These are phyloP conservation scores for Pisolithus tinctorius DNA, from an alignment of 768 basidiomycete genomes.

Conservation along the genomic window DNA sequence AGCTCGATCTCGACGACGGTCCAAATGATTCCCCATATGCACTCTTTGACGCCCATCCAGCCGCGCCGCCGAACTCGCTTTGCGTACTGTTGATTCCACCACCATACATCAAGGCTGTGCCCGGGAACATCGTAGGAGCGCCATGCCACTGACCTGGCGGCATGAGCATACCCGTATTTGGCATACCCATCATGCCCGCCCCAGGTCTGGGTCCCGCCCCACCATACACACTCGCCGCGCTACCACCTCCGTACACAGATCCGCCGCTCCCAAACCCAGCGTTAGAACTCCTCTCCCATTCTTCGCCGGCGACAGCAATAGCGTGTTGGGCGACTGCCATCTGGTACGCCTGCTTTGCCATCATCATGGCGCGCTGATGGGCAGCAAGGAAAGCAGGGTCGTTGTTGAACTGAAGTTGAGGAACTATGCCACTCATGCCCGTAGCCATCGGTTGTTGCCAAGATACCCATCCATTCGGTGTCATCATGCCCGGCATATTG, in stretches of 20 bases:
- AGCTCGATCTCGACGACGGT: slow-evolving; percentile 19
- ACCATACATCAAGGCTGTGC: slow-evolving; percentile 52
- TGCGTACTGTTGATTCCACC: slow-evolving; percentile 41
- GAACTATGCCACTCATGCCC: slow-evolving; percentile 28
- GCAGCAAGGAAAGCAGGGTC: slow-evolving; percentile 62
- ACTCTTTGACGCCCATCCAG: slow-evolving; percentile 50
- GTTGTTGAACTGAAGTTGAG: slow-evolving; percentile 31
- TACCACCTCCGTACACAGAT: slow-evolving; percentile 30
- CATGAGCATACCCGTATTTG: slow-evolving; percentile 33
- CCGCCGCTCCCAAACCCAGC: slow-evolving; percentile 36
- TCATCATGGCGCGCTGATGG: slow-evolving; percentile 83
- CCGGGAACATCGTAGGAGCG: slow-evolving; percentile 46
- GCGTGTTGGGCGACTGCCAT: slow-evolving; percentile 88
- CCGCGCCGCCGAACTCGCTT: slow-evolving; percentile 58
- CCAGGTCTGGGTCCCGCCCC: slow-evolving; percentile 28
- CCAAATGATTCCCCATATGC: slow-evolving; percentile 67
- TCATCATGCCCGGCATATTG: slow-evolving; percentile 15
- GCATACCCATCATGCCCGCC: slow-evolving; percentile 34
- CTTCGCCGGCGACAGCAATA: slow-evolving; percentile 81
- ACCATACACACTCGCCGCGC: slow-evolving; percentile 43
- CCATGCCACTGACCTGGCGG: slow-evolving; percentile 34
- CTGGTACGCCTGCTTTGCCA: slow-evolving; percentile 86
- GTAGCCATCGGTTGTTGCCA: slow-evolving; percentile 25
- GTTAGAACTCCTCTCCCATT: slow-evolving; percentile 80
- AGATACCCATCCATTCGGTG: slow-evolving; percentile 30